Base-by-base conservation (phyloP, 2,329 filamentous ascomycete species). In the Aspergillus ustus region DNA sequence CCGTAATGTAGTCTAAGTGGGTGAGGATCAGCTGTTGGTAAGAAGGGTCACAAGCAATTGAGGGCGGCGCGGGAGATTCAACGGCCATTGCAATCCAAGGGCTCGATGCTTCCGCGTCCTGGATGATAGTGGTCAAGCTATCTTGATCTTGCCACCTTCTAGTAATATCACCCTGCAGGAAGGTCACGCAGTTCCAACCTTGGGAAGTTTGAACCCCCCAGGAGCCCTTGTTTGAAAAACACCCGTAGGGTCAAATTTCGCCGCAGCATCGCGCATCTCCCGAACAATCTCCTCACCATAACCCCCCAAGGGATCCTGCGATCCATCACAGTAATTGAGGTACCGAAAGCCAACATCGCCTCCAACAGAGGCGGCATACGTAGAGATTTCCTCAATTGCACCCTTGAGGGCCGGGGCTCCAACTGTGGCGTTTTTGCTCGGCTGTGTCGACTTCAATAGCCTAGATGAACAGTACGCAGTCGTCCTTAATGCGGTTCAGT, bases 181-280 rank as follows among this genome's bases (percentile, higher is more conserved):
- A 40, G 13, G 34, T 40, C 11, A 15, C 13, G 4, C 8, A 15
- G 11, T 40, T 40, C 34, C 34, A 40, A 40, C 15, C 15, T 40
- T 40, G 11, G 34, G 15, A 40, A 40, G 15, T 15, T 40, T 40
- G 34, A 40, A 40, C 11, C 34, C 34, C 11, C 34, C 11, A 40
- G 34, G 34, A 15, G 3, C 34, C 15, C 11, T 40, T 40, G 34
- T 25, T n/a, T 60, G 58, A 13, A 50, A 55, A 17, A 37, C 31
- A 11, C 58, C 51, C 29, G 49, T 34, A 15, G 58, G 45, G 22
- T 55, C 52, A 15, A 50, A 45, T 17, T 60, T 50, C 17, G 50
- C 57, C 31, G 51, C 57, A 28, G 31, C 43, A 15, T 55, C 58
- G 51, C 34, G 56, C 48, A 52, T 58, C 25, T 29, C n/a, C 48